Evolutionary conservation across 441 rosid genomes (phyloP).

Genomic region (Populus tomentosa): DNA sequence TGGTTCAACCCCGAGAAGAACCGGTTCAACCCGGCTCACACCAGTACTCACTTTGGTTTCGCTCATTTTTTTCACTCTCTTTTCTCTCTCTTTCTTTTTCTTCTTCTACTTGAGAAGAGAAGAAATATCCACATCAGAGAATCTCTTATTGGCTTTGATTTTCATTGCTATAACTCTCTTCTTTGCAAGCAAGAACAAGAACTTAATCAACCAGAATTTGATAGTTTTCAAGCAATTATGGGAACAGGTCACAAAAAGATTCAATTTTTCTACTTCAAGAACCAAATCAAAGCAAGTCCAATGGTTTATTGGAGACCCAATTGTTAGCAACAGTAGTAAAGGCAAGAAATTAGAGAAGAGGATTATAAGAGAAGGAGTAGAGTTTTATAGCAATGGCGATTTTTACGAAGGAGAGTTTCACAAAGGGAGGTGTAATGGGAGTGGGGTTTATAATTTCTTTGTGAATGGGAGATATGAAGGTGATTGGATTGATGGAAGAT

Average conservation of each 20-base stretch:
- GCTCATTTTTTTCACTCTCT: constrained; percentile 39
- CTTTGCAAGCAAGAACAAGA: constrained; percentile 69
- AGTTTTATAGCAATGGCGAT: constrained; percentile 84
- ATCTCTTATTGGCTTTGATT: constrained; percentile 60
- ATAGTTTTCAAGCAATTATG: constrained; percentile 37
- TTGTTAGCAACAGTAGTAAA: constrained; percentile 22
- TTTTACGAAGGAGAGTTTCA: constrained; percentile 90
- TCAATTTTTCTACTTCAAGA: constrained; percentile 29
- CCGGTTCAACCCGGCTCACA: constrained; percentile 39
- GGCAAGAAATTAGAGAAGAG: constrained; percentile 14
- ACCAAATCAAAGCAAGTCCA: constrained; percentile 48
- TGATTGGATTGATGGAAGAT: constrained; percentile 87
- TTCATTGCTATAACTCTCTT: constrained; percentile 76
- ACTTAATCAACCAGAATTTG: constrained; percentile 41
- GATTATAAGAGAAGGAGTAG: constrained; percentile 72
- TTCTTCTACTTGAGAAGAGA: constrained; percentile 47
- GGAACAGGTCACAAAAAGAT: constrained; percentile 34
- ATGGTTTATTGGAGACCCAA: constrained; percentile 69
- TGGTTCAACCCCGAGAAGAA: constrained; percentile 36
- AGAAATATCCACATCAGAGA: constrained; percentile 73
- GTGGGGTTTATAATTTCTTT: constrained; percentile 85
- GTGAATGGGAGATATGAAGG: constrained; percentile 88
- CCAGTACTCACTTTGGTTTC: constrained; percentile 52
- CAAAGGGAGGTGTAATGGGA: constrained; percentile 77
- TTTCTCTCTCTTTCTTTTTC: constrained; percentile 45